Conservation (phyloP, 2,329 filamentous ascomycete species). For the Pseudogymnoascus sp. region DNA sequence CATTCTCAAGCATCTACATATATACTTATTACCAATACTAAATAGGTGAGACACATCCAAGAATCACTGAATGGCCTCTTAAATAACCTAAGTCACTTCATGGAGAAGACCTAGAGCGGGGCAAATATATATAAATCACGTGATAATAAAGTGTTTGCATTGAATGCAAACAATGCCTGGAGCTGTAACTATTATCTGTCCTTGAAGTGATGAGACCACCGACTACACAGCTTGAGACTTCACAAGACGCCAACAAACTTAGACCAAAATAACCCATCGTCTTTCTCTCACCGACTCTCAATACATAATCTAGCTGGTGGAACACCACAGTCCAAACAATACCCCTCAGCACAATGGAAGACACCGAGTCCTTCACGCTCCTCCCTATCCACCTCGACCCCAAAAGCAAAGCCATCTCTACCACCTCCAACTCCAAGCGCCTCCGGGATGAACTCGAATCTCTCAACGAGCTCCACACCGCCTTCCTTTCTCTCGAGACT, state of each 20-base stretch:
- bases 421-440: slow-evolving; percentile 37
- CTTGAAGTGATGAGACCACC: slow-evolving; percentile 1
- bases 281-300: background rate
- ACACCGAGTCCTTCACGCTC: slow-evolving; percentile 67
- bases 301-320: background rate
- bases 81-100: background rate
- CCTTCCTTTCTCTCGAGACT: slow-evolving; percentile 57
- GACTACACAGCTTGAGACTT: background rate
- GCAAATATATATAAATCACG: background rate
- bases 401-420: slow-evolving; percentile 65
- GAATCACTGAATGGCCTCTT: too few relatives aligned
- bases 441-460: slow-evolving; percentile 59
- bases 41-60: too few relatives aligned
- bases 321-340: background rate
- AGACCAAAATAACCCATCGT: background rate
- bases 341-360: slow-evolving; percentile 38
- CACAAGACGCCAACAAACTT: background rate
- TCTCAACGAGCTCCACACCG: slow-evolving; percentile 72
- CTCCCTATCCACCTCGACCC: slow-evolving; percentile 77
- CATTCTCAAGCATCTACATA: too few relatives aligned
- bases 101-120: background rate
- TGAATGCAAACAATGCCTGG: background rate
- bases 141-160: background rate
- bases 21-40: too few relatives aligned
- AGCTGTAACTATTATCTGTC: slow-evolving; percentile 6